Conservation (phyloP, 2,329 filamentous ascomycete genomes). For the Aureobasidium musti region DNA sequence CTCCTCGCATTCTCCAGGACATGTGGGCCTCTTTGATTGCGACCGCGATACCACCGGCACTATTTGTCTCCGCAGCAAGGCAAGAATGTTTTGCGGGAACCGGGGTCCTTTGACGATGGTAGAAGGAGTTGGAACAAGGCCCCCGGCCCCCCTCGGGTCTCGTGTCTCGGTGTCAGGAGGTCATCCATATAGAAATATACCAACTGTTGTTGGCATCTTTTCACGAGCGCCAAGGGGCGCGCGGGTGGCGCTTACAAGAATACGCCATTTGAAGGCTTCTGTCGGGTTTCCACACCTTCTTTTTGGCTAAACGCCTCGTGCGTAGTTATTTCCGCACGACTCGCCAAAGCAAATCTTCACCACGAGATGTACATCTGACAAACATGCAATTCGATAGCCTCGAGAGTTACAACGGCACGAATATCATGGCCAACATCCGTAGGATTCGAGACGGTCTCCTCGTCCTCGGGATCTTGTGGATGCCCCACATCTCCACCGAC, state of each 20-base stretch:
- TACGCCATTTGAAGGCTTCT: constrained; percentile 14
- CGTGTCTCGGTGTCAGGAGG: constrained; percentile 14
- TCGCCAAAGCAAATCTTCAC: not conserved
- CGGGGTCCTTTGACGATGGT: not conserved
- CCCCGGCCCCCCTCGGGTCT: not conserved
- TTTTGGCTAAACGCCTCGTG: not conserved
- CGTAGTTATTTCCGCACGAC: constrained; percentile 6
- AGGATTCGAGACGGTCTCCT: not conserved
- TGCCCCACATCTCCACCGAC: constrained; percentile 23
- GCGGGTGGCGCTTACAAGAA: constrained; percentile 21
- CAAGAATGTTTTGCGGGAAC: constrained; percentile 19
- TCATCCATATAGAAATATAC: not conserved
- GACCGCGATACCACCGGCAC: constrained; percentile 28
- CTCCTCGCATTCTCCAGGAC: constrained; percentile 19
- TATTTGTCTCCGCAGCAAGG: constrained; percentile 22
- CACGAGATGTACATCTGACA: no score
- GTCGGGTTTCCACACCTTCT: constrained; percentile 16
- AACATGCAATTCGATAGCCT: no score
- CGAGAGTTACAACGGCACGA: not conserved
- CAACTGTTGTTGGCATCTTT: constrained; percentile 4
- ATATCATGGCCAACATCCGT: no score
- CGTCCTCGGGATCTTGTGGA: not conserved
- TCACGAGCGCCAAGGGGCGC: constrained; percentile 13
- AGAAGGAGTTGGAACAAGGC: constrained; percentile 9
- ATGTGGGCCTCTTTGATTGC: no score